These are phyloP conservation scores for Sechiopsis laciniata DNA, from an alignment of 306 rosid genomes.

Conservation along the genomic window DNA sequence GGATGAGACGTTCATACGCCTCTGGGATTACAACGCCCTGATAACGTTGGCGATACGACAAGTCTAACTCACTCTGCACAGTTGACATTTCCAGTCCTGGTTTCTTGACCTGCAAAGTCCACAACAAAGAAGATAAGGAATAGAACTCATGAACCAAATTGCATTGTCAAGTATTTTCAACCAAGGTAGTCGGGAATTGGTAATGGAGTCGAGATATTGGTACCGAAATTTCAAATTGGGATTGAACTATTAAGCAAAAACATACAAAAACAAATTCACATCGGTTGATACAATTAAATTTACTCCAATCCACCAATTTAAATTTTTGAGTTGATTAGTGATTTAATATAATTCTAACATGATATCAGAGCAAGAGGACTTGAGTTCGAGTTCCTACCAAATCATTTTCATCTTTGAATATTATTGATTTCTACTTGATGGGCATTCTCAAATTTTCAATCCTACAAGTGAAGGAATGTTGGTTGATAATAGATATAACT, in stretches of 20 bases:
- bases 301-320: too few species aligned
- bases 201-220: neutral
- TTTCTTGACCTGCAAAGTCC: slow-evolving; percentile 68
- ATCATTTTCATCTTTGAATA: too few species aligned
- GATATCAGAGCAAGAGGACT: too few species aligned
- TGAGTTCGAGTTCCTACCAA: too few species aligned
- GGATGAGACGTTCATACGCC: slow-evolving; percentile 96
- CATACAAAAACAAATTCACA: neutral
- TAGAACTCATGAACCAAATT: neutral
- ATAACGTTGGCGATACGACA: slow-evolving; percentile 85
- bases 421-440: too few species aligned
- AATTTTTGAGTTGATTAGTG: too few species aligned
- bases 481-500: too few species aligned
- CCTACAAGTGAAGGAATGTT: too few species aligned
- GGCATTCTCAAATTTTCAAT: too few species aligned
- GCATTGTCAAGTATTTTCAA: neutral
- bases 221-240: neutral
- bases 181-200: neutral
- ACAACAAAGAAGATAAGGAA: slow-evolving; percentile 22
- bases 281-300: neutral
- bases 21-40: slow-evolving; percentile 74
- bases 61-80: slow-evolving; percentile 81
- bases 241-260: neutral
- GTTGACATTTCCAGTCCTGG: slow-evolving; percentile 95
- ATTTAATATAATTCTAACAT: too few species aligned